Evolutionary conservation across 2,329 filamentous ascomycete genomes (phyloP), one percentile per base, ranked within the genome.

Genomic region (Aspergillus persii): DNA sequence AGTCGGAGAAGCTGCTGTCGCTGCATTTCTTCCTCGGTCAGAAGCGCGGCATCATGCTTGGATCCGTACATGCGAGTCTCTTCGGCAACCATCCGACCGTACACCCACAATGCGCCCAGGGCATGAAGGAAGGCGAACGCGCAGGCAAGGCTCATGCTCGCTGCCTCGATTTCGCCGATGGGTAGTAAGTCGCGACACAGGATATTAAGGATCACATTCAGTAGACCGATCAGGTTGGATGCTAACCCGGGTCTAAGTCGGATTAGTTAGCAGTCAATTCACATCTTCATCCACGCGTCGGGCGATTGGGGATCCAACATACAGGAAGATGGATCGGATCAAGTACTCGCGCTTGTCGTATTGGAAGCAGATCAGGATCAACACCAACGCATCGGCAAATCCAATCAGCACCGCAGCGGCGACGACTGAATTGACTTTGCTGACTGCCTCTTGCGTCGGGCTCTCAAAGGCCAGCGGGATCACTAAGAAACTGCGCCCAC

Each of bases 11-110:
- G 63, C 54, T 78, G 73, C 39, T 71, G 72, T 36, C 76, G 73
- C 55, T 77, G 74, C 66, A 74, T 71, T 54, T 78, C 75, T 53
- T 78, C 76, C 26, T 74, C 72, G 3, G 69, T 74, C 46, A 75
- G 57, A 4, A 70, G 59, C 4, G 62, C 61, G 0, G 62, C 67
- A 41, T 54, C 52, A n/a, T 36, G 39, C 8, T 62, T 59, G 27
- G 31, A 58, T 29, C 54, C 58, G 41, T 61, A 50, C 5, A 44
- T 50, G 12, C 48, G 63, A 31, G 57, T 57, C 26, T 56, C 50
- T 8, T 50, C 55, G 59, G 51, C 58, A 46, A 57, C 54, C 26
- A 47, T 61, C 52, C 63, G 64, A 26, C 61, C 64, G 30, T 68
- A 74, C 11, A 67, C 58, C 53, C 71, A 67, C 11, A 71, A 58